phyloP scores from a whole-genome alignment of 1,139 yeast species.

The Suhomyces atakaporum region DNA sequence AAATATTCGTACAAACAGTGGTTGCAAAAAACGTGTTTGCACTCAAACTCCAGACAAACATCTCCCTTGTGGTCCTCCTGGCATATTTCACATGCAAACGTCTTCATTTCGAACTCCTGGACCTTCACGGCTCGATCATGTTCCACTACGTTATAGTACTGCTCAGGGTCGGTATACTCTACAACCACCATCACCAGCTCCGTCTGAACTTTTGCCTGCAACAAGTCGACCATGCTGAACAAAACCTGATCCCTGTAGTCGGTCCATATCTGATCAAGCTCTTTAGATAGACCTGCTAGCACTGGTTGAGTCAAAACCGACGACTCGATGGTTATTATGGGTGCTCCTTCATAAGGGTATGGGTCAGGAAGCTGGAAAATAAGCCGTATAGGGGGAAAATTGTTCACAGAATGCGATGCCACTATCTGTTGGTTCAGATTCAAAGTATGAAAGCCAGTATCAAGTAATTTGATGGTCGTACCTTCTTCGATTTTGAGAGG shows the following conservation, averaged over 20 bases:
- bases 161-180: slow-evolving; percentile 13
- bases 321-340: slow-evolving; percentile 23
- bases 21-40: slow-evolving; percentile 58
- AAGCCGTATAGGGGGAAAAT: slow-evolving; percentile 36
- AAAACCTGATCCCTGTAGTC: slow-evolving; percentile 44
- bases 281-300: slow-evolving; percentile 16
- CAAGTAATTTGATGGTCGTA: slow-evolving; percentile 12
- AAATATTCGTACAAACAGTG: slow-evolving; percentile 52
- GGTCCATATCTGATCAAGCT: slow-evolving; percentile 36
- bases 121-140: slow-evolving; percentile 23
- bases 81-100: slow-evolving; percentile 62
- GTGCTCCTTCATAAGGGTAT: slow-evolving; percentile 34
- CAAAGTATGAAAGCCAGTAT: neutral
- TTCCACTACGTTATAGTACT: slow-evolving; percentile 19
- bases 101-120: slow-evolving; percentile 34
- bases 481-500: slow-evolving; percentile 28
- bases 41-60: slow-evolving; percentile 44
- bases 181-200: slow-evolving; percentile 1
- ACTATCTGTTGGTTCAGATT: neutral
- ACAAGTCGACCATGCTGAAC: slow-evolving; percentile 47
- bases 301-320: slow-evolving; percentile 23
- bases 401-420: slow-evolving; percentile 13
- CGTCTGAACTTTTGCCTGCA: slow-evolving; percentile 31
- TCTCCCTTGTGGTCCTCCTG: slow-evolving; percentile 54
- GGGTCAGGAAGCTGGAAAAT: slow-evolving; percentile 28